A percentile compares a stretch with the other conserved stretches of the same genome.
phyloP scores from a whole-genome alignment of 768 basidiomycete species.

The Podaxis mareebaensis region DNA sequence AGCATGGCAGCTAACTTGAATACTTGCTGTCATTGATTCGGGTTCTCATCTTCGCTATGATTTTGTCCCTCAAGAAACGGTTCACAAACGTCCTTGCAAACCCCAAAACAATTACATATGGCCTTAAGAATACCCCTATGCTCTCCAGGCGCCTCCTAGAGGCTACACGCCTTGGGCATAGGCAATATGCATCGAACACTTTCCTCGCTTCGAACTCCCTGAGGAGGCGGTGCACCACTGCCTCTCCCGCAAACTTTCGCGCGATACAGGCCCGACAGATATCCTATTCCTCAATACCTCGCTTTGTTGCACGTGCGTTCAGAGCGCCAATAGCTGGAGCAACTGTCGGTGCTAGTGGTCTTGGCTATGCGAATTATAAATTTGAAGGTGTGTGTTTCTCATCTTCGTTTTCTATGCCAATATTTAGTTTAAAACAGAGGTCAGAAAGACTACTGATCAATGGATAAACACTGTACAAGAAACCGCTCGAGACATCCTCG shows the following conservation, averaged over 20 bases:
- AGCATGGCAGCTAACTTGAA: neutral
- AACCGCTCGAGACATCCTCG: slow-evolving; percentile 68
- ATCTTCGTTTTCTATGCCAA: neutral
- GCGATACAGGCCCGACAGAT: slow-evolving; percentile 72
- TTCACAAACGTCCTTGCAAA: slow-evolving; percentile 28
- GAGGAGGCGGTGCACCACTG: slow-evolving; percentile 47
- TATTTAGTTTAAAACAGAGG: slow-evolving; percentile 47
- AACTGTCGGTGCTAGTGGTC: slow-evolving; percentile 85
- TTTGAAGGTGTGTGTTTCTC: slow-evolving; percentile 71
- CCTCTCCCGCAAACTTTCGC: slow-evolving; percentile 47
- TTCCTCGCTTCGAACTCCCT: slow-evolving; percentile 55
- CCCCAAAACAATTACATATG: slow-evolving; percentile 56
- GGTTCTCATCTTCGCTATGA: slow-evolving; percentile 33
- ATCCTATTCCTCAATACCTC: slow-evolving; percentile 88
- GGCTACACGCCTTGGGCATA: slow-evolving; percentile 45
- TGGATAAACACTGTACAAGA: slow-evolving; percentile 71
- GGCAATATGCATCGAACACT: slow-evolving; percentile 51
- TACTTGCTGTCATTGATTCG: neutral
- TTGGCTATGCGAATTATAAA: slow-evolving; percentile 96
- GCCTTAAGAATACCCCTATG: slow-evolving; percentile 35
- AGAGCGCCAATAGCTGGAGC: slow-evolving; percentile 86
- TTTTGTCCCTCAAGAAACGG: slow-evolving; percentile 42
- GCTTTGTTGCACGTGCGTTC: slow-evolving; percentile 85
- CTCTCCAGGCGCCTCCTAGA: slow-evolving; percentile 34
- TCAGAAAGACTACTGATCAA: slow-evolving; percentile 64